Base-by-base conservation (phyloP, 257 asterid species). In the Solanum pinnatisectum region DNA sequence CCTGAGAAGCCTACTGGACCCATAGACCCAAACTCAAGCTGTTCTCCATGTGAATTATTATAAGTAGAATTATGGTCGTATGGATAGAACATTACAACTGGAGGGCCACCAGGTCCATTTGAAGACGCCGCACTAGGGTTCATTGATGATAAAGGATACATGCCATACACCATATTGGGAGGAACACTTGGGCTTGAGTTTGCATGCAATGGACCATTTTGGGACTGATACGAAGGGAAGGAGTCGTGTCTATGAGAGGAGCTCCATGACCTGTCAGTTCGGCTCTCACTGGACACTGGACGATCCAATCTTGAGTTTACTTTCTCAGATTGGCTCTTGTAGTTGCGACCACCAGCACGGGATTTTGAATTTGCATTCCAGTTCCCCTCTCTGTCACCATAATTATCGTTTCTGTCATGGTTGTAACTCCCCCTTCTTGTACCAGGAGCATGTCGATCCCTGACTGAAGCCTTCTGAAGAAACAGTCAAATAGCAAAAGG, bases 21-120 rank as follows among this genome's bases (percentile, higher is more conserved):
- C 59, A 97, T 83, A 67, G 99, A 92, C 74, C 98, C 98, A 88
- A 97, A 96, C 91, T 97, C 99, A 33, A 94, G 95, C 90, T 91
- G 98, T 81, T 97, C 99, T 79, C 92, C 91, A 87, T 90, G 96
- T 87, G 92, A 90, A 84, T 91, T 92, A 84, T 91, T 92, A 84
- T 93, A 92, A 70, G 67, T 42, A 73, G 91, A 91, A 91, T 90
- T 91, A 40, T 96, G 93, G 56, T 95, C 98, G 89, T 86, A 86
- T 12, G 88, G 99, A 92, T 94, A 94, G 73, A 95, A 49, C 96
- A 94, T 95, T 90, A 95, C 92, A 83, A 90, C 92, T 32, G 98
- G 98, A 46, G 70, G 65, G 39, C 10, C 84, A 78, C 84, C 84
- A 71, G 93, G 87, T 59, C 89, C 86, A 90, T 97, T 93, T 12